Conservation (phyloP, 192 early-diverging fungal genomes). For the Globomyces pollinis-pini region DNA sequence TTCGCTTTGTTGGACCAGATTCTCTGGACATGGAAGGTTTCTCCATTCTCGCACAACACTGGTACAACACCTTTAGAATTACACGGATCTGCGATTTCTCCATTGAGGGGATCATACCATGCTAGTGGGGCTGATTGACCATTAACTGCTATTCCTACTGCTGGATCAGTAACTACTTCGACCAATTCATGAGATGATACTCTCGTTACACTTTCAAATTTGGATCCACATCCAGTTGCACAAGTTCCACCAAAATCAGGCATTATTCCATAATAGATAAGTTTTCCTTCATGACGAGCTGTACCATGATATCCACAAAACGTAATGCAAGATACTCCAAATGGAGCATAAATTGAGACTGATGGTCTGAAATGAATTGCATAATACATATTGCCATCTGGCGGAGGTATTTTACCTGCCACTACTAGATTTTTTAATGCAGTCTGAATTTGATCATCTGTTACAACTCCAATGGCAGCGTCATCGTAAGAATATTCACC, state of each 20-base stretch:
- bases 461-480: not conserved
- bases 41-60: conserved; percentile 10
- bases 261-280: conserved; percentile 22
- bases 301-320: conserved; percentile 15
- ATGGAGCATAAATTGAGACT: conserved; percentile 6
- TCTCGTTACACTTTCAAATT: conserved; percentile 8
- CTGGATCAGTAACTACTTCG: conserved; percentile 20
- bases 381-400: conserved; percentile 22
- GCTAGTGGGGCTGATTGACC: conserved; percentile 5
- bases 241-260: conserved; percentile 20
- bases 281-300: conserved; percentile 7
- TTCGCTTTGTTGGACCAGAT: conserved; percentile 15
- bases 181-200: conserved; percentile 20
- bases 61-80: conserved; percentile 9
- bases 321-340: not conserved
- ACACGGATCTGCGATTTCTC: conserved; percentile 26
- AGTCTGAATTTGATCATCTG: not conserved
- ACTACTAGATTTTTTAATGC: not conserved
- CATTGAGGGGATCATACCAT: conserved; percentile 24
- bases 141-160: conserved; percentile 14
- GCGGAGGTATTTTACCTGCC: not conserved
- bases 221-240: conserved; percentile 10
- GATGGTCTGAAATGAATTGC: conserved; percentile 19
- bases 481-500: not conserved
- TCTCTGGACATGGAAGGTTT: conserved; percentile 21